A percentile compares a stretch with the other conserved stretches of the same genome.
phyloP scores from a whole-genome alignment of 345 rosid species.

The Hypericum androsaemum region DNA sequence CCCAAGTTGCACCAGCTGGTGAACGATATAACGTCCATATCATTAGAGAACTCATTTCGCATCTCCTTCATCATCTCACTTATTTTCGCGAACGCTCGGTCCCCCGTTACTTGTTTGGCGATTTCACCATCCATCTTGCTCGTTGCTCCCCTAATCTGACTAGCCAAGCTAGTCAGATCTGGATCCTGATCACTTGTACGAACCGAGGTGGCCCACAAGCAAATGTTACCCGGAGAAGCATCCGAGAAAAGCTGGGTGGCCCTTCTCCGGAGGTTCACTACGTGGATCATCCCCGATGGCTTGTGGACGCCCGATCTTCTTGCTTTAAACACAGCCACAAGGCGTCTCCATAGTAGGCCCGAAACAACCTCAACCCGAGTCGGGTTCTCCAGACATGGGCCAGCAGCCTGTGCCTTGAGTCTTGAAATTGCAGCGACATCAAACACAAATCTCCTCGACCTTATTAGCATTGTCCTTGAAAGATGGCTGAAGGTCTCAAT shows the following conservation, averaged over 20 bases:
- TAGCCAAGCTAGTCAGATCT: no score
- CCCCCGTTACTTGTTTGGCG: neutral
- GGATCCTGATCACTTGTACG: no score
- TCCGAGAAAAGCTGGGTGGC: neutral
- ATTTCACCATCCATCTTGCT: neutral
- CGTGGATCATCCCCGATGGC: neutral
- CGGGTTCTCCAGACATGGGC: neutral
- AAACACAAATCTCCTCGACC: no score
- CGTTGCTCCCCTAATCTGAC: neutral
- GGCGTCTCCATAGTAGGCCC: neutral
- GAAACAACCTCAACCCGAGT: neutral
- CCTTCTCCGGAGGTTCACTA: neutral
- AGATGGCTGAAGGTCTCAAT: no score
- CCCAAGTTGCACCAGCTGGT: conserved; percentile 1
- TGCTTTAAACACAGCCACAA: no score
- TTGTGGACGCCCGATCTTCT: no score
- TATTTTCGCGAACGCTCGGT: neutral
- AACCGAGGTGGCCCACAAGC: neutral
- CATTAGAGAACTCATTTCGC: neutral
- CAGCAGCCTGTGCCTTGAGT: no score
- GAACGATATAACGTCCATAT: no score
- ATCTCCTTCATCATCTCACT: neutral
- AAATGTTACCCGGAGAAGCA: neutral
- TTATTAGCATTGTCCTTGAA: no score
- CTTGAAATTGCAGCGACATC: no score